phyloP scores from a whole-genome alignment of 257 asterid genomes.

The Jacaranda copaia region DNA sequence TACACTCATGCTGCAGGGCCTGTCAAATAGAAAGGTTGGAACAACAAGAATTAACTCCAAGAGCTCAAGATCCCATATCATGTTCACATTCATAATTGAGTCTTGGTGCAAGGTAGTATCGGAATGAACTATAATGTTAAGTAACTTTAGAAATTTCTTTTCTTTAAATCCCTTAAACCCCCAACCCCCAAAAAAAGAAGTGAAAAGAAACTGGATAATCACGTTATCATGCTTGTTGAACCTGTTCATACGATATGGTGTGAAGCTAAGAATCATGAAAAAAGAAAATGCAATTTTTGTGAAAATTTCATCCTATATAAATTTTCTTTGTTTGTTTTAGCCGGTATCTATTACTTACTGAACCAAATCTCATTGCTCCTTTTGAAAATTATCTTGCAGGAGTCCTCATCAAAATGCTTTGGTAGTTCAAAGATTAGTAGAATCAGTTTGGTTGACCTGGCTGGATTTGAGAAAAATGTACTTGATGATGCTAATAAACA shows the following conservation, averaged over 20 bases:
- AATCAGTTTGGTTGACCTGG: slow-evolving; percentile 89
- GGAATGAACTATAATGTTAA: not conserved
- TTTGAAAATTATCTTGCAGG: slow-evolving; percentile 53
- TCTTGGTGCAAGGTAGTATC: slow-evolving; percentile 94
- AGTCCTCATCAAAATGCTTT: slow-evolving; percentile 86
- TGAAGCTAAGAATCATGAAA: slow-evolving; percentile 1
- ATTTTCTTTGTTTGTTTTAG: not conserved
- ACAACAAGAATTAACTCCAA: slow-evolving; percentile 86
- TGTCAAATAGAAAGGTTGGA: slow-evolving; percentile 88
- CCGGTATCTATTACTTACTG: not conserved
- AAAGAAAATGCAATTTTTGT: not conserved
- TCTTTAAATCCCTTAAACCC: not conserved
- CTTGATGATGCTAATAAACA: slow-evolving; percentile 75
- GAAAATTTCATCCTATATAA: not conserved
- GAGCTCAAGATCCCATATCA: slow-evolving; percentile 96
- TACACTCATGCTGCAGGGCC: slow-evolving; percentile 63
- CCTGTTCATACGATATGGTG: not conserved
- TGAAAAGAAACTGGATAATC: not conserved
- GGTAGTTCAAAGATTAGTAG: slow-evolving; percentile 92
- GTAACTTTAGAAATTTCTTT: not conserved
- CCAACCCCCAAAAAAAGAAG: too few relatives aligned
- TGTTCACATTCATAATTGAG: slow-evolving; percentile 86
- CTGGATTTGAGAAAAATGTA: slow-evolving; percentile 80
- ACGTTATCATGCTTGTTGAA: not conserved
- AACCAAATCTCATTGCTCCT: not conserved